These are phyloP conservation scores for Aurifilum marmelostoma DNA, from an alignment of 2,329 filamentous ascomycete genomes.

Conservation along the genomic window DNA sequence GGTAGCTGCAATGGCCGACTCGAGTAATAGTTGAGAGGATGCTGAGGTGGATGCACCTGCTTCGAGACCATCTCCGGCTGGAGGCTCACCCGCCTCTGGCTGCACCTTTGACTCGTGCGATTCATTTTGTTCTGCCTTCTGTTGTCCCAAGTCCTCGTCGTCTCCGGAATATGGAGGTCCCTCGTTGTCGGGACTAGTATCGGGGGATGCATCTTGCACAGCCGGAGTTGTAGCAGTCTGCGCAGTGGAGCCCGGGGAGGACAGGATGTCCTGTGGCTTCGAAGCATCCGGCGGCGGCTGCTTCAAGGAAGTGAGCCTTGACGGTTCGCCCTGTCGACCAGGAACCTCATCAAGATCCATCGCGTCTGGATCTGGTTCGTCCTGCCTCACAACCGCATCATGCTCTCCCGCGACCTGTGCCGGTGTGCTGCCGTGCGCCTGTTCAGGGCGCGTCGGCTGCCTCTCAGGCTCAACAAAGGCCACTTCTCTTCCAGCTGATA, in stretches of 20 bases:
- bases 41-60: slow-evolving; percentile 38
- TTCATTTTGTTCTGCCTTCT: slow-evolving; percentile 39
- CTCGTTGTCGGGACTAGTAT: slow-evolving; percentile 75
- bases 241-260: slow-evolving; percentile 67
- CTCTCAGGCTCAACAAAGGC: slow-evolving; percentile 21
- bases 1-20: slow-evolving; percentile 40
- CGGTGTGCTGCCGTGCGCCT: slow-evolving; percentile 5
- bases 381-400: slow-evolving; percentile 31
- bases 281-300: slow-evolving; percentile 40
- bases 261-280: slow-evolving; percentile 49
- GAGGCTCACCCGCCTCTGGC: slow-evolving; percentile 30
- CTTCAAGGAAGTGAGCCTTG: slow-evolving; percentile 39
- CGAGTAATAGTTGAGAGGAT: slow-evolving; percentile 51
- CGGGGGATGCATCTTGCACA: slow-evolving; percentile 68
- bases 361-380: slow-evolving; percentile 22
- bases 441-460: neutral
- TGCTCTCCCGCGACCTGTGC: neutral
- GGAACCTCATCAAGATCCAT: slow-evolving; percentile 33
- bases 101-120: slow-evolving; percentile 26
- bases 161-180: slow-evolving; percentile 58
- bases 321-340: slow-evolving; percentile 35
- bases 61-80: slow-evolving; percentile 14
- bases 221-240: slow-evolving; percentile 75
- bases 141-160: slow-evolving; percentile 48
- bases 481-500: slow-evolving; percentile 22